Conservation (phyloP, 148 eudicot species). For the Diospyros lotus region DNA sequence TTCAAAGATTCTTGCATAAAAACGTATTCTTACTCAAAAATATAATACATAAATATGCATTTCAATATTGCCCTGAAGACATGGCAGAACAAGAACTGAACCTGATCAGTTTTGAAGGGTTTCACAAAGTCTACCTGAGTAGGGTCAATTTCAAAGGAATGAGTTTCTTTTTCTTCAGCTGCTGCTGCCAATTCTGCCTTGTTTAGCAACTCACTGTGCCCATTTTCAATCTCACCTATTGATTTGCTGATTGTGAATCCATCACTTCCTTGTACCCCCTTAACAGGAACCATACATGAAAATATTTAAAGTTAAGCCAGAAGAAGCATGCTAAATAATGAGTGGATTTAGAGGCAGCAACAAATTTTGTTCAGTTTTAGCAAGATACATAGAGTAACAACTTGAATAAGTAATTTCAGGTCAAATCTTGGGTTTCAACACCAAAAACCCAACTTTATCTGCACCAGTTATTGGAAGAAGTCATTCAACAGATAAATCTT, state of each 20-base stretch:
- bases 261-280: slow-evolving; percentile 63
- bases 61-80: not conserved
- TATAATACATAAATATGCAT: not conserved
- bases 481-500: not conserved
- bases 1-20: not conserved
- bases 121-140: slow-evolving; percentile 45
- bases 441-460: not conserved
- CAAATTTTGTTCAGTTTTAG: not conserved
- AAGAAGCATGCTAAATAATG: not conserved
- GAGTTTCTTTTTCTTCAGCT: slow-evolving; percentile 96
- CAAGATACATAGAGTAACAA: not conserved
- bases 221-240: slow-evolving; percentile 54
- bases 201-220: slow-evolving; percentile 74
- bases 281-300: not conserved
- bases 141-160: slow-evolving; percentile 90
- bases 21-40: not conserved
- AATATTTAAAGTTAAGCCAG: not conserved
- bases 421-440: not conserved
- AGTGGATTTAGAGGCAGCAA: too few species aligned
- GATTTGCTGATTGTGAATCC: slow-evolving; percentile 75
- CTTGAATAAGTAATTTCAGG: too few species aligned
- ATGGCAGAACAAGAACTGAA: not conserved
- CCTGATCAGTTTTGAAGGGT: not conserved
- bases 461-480: not conserved
- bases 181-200: slow-evolving; percentile 89